Percentiles rank a stretch among this genome's conserved stretches.
Evolutionary conservation across 805 yeast species (phyloP).

Genomic region (Barnettozyma sp.): DNA sequence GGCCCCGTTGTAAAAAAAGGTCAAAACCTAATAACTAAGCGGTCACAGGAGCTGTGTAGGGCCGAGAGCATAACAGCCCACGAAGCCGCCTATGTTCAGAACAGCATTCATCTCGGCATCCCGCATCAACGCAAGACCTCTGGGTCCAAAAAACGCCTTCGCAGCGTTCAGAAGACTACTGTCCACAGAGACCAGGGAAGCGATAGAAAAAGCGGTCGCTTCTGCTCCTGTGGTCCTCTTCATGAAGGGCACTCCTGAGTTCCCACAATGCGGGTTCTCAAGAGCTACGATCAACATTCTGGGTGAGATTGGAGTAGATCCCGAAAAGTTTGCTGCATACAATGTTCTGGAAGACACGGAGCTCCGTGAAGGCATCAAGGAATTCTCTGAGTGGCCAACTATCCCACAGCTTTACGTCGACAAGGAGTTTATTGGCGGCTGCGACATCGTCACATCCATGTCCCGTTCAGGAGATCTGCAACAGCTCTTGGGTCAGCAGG

Average conservation of each 20-base stretch:
- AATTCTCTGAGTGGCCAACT: constrained; percentile 96
- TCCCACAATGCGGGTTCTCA: constrained; percentile 96
- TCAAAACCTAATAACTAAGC: no score
- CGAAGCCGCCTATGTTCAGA: constrained; percentile 11
- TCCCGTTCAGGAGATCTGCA: constrained; percentile 86
- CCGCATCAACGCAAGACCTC: no score
- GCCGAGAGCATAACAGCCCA: no score
- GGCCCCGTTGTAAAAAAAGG: no score
- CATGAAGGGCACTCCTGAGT: constrained; percentile 98
- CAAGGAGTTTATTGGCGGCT: constrained; percentile 93
- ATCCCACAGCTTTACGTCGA: constrained; percentile 92
- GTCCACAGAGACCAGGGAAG: constrained; percentile 72
- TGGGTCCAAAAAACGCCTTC: no score
- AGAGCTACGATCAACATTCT: constrained; percentile 88
- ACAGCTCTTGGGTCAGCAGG: constrained; percentile 71
- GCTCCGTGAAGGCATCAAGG: constrained; percentile 91
- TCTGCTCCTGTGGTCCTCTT: constrained; percentile 94
- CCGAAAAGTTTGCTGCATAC: constrained; percentile 92
- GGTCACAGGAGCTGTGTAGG: no score
- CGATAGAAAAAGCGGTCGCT: constrained; percentile 78
- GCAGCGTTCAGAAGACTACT: constrained; percentile 37
- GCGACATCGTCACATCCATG: constrained; percentile 91
- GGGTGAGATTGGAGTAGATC: constrained; percentile 97
- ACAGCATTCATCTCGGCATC: constrained; percentile 2
- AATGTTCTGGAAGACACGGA: constrained; percentile 94